These are phyloP conservation scores for Acacia confusa DNA, from an alignment of 306 rosid genomes.

Conservation along the genomic window DNA sequence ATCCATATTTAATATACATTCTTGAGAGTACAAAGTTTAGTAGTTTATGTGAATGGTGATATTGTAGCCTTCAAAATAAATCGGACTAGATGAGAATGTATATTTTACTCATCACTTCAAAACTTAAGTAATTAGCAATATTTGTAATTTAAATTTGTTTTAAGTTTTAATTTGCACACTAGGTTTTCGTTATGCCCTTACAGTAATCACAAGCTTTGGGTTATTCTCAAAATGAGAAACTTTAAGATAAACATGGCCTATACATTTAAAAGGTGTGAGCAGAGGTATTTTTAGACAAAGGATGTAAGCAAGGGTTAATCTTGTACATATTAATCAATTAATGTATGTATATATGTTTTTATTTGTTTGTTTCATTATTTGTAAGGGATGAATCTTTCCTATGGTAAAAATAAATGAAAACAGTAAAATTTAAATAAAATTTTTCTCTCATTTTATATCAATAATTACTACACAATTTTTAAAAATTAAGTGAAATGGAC, in stretches of 20 bases:
- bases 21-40: too few species aligned
- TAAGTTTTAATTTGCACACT: neutral
- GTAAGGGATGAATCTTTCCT: neutral
- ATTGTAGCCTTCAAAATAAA: too few species aligned
- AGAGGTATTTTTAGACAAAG: neutral
- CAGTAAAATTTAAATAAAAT: neutral
- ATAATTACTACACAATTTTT: neutral
- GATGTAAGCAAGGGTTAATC: neutral
- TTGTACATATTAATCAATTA: neutral
- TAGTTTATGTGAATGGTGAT: too few species aligned
- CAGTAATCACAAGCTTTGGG: neutral
- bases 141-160: neutral
- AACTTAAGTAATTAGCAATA: conserved; percentile 30
- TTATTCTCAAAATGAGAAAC: conserved; percentile 25
- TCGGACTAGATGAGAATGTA: too few species aligned
- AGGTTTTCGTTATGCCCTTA: neutral
- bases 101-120: neutral
- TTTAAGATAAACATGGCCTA: neutral
- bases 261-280: neutral
- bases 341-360: too few species aligned
- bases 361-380: neutral
- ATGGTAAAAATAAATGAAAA: neutral
- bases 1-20: too few species aligned
- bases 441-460: neutral
- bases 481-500: neutral